Base-by-base conservation (phyloP, 768 basidiomycete species). In the Tricholoma sp. region DNA sequence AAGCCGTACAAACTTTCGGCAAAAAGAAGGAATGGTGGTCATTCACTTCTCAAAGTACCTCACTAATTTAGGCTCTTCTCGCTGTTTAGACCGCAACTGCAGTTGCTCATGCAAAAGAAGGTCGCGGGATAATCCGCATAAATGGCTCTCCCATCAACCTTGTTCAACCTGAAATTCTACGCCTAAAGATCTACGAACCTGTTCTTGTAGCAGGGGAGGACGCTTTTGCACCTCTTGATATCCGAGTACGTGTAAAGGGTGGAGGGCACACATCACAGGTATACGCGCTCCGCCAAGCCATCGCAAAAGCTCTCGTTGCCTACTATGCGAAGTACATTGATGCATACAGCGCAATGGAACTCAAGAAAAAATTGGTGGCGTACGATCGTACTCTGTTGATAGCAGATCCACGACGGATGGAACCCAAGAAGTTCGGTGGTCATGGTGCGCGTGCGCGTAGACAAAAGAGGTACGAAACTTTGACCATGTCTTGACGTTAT, bases 341-440 rank as follows among this genome's bases (percentile, higher is more conserved):
- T 71, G 97, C 97, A 61, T 94, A 86, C 74, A 94, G 91, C 66
- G 94, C 96, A 24, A 85, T 99, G 76, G 95, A 96, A 77, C 73
- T 99, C 76, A 98, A 97, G 86, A 98, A 98, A 84, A 92, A 91
- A 73, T 77, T 98, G 64, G 91, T 97, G 59, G 87, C 92, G 13
- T 98, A 98, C 74, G 97, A 99, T 80, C 81, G 90, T 63, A 85
- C 90, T 50, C 77, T 96, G 59, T 74, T 95, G 67, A 94, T 95
- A 63, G 90, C 94, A 55, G 94, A 96, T 72, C 94, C 93, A 63
- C 86, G 97, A 77, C 88, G 96, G 80, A 91, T 90, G 88, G 96
- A 98, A 74, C 96, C 96, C 66, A 98, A 98, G 87, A 97, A 96
- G 79, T 98, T 98, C 73, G 96, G 95, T 83, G 95, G 95, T 81